Evolutionary conservation across 306 rosid genomes (phyloP), one percentile per base, ranked within the genome.

Genomic region (Cicer yamashitae): DNA sequence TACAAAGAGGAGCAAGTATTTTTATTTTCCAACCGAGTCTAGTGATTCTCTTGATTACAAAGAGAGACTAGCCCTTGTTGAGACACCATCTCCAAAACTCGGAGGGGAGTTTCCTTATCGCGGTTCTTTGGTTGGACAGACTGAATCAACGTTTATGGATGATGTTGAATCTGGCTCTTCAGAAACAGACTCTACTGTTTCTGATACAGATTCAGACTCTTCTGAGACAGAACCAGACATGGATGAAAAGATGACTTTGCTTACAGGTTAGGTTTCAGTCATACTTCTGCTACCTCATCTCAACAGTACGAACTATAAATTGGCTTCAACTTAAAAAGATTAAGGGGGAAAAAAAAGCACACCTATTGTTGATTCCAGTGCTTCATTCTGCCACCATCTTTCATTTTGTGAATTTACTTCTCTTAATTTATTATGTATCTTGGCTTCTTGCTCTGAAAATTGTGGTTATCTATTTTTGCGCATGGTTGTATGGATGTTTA

Each of bases 171-270:
- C 89, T 45, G 91, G 82, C 81, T 85, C 92, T 72, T 84, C 91
- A 66, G 96, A 86, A 84, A 85, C 93, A 50, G 83, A 63, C 70
- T 79, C 89, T 67, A 67, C 92, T 12, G 87, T 37, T 54, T 82
- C 88, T 8, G 92, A 83, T 64, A 83, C 85, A 17, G 96, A 83
- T 64, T 85, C 85, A 17, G 96, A 89, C 86, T 88, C 96, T 82
- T 89, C 97, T 5, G 91, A 84, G 87, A 87, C 97, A 34, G 94
- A 91, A 76, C 83, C 77, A 14, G 97, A 89, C 75, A 67, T 81
- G 82, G 91, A 85, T 80, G 89, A 84, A 71, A 90, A 82, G 66
- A 84, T 86, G 90, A 71, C 87, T 60, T 56, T 82, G 77, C 81
- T 84, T 82, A 86, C 97, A 88, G 97, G 98, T 93, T 72, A 62